Conservation (phyloP, 2,329 filamentous ascomycete species). For the Triangularia verruculosa region DNA sequence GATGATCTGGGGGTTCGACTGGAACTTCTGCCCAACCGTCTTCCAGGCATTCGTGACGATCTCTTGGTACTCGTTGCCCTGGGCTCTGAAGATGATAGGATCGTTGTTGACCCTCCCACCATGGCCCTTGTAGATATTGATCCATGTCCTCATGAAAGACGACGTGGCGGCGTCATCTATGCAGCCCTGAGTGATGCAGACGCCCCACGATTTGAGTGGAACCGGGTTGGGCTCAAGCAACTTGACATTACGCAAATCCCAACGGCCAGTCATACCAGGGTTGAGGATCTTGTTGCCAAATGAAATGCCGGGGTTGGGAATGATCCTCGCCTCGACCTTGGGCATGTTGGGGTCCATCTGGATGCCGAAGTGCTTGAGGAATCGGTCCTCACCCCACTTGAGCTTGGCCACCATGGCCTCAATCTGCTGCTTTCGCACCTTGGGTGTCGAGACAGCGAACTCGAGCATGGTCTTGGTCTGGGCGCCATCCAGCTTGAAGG, state of each 20-base stretch:
- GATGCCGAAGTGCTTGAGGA: constrained; percentile 71
- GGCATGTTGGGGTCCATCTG: constrained; percentile 64
- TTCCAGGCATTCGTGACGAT: constrained; percentile 57
- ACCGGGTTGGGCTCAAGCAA: constrained; percentile 64
- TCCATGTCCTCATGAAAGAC: constrained; percentile 52
- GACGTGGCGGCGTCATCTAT: constrained; percentile 53
- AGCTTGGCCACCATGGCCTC: constrained; percentile 63
- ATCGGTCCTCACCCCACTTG: constrained; percentile 65
- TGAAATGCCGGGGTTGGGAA: constrained; percentile 67
- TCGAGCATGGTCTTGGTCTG: constrained; percentile 89
- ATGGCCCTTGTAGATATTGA: constrained; percentile 45
- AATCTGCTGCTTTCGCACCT: constrained; percentile 65
- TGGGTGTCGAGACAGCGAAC: constrained; percentile 78
- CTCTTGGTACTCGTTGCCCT: constrained; percentile 39
- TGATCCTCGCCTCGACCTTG: constrained; percentile 64
- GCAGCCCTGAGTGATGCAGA: constrained; percentile 62
- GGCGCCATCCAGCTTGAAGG: constrained; percentile 56
- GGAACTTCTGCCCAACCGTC: constrained; percentile 50
- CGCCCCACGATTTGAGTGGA: constrained; percentile 69
- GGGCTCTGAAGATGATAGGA: constrained; percentile 33
- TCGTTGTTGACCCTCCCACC: constrained; percentile 44
- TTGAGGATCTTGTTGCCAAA: constrained; percentile 58
- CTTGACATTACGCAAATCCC: constrained; percentile 81
- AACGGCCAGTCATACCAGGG: constrained; percentile 69
- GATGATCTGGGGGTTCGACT: constrained; percentile 67